These are phyloP conservation scores for Russula abietina DNA, from an alignment of 768 basidiomycete genomes.

Conservation along the genomic window DNA sequence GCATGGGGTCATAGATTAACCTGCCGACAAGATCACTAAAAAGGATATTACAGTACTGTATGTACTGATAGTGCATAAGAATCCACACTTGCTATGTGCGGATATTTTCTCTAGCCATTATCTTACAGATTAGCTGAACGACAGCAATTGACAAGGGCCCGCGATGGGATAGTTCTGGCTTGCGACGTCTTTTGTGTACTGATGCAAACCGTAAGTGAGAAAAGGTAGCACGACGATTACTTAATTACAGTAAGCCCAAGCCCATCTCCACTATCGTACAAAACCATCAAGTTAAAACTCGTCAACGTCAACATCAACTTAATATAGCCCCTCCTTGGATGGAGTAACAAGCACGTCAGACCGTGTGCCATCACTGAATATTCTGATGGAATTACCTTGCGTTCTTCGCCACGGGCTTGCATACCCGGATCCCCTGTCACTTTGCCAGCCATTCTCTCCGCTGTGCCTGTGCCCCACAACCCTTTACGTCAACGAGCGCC, in stretches of 20 bases:
- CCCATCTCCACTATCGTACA: not conserved
- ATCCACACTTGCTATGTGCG: constrained; percentile 8
- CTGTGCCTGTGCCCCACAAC: constrained; percentile 14
- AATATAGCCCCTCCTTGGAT: constrained; percentile 14
- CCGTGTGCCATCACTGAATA: no score
- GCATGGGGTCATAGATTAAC: not conserved
- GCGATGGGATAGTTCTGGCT: constrained; percentile 7
- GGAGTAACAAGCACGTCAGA: constrained; percentile 1
- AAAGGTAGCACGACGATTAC: not conserved
- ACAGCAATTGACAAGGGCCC: not conserved
- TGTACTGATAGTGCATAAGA: no score
- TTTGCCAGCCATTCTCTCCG: constrained; percentile 21
- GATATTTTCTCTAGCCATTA: constrained; percentile 6
- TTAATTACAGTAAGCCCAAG: not conserved
- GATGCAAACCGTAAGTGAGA: no score
- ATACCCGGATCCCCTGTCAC: constrained; percentile 11
- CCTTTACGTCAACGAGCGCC: constrained; percentile 3
- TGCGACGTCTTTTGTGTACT: not conserved
- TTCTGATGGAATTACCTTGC: constrained; percentile 13
- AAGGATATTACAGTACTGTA: constrained; percentile 25
- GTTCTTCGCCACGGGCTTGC: constrained; percentile 18
- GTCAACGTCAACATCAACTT: not conserved
- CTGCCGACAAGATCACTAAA: constrained; percentile 7
- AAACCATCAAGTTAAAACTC: not conserved
- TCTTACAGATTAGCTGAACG: not conserved